These are phyloP conservation scores for Crithidia bombi DNA, from an alignment of 208 protist genomes.

Conservation along the genomic window DNA sequence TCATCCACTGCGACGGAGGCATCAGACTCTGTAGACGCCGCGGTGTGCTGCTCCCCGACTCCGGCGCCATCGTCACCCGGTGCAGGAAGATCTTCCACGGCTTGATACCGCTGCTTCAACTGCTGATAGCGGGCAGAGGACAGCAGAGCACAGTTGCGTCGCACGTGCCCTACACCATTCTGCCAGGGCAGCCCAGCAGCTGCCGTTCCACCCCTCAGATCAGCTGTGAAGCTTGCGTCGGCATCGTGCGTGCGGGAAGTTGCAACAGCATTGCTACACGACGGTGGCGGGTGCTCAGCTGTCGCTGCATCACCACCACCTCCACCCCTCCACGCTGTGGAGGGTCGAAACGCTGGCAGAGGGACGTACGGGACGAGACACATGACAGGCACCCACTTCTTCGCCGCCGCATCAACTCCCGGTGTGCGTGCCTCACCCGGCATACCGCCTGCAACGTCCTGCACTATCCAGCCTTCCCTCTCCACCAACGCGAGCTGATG, in stretches of 20 bases:
- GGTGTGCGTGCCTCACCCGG: not conserved
- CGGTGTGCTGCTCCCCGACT: too few relatives aligned
- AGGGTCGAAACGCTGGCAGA: not conserved
- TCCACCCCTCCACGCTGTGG: not conserved
- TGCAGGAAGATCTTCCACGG: not conserved
- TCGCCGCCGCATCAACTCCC: not conserved
- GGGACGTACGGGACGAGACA: not conserved
- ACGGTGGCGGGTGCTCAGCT: too few relatives aligned
- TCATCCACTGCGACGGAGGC: too few relatives aligned
- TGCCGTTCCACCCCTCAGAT: too few relatives aligned
- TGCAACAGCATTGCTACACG: too few relatives aligned
- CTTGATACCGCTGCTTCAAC: conserved; percentile 20
- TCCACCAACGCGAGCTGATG: not conserved
- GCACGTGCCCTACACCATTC: not conserved
- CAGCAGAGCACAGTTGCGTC: not conserved
- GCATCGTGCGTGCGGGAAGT: too few relatives aligned
- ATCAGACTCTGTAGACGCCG: too few relatives aligned
- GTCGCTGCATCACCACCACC: not conserved
- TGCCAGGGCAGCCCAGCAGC: too few relatives aligned
- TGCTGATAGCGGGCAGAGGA: conserved; percentile 22
- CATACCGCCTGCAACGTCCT: not conserved
- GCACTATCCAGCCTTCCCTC: not conserved
- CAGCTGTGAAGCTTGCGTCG: too few relatives aligned
- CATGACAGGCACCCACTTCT: not conserved
- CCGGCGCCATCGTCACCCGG: not conserved